Evolutionary conservation across 176 grass and related monocot genomes (phyloP).

Genomic region (Puccinellia tenuiflora): DNA sequence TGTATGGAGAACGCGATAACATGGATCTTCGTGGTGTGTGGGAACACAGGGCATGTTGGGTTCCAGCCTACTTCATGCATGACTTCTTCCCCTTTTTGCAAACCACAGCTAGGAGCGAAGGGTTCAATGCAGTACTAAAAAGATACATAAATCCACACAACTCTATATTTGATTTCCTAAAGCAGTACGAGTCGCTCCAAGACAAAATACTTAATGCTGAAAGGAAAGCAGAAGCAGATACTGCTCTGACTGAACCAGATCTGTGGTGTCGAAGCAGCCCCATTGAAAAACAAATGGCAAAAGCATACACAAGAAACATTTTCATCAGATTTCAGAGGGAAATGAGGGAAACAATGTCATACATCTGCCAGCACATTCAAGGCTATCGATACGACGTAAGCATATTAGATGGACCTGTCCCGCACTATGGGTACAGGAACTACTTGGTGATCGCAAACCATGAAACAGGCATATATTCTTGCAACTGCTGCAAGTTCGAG

Average conservation of each 20-base stretch:
- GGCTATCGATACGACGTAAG: background rate
- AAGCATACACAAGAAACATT: background rate
- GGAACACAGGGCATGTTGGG: too few species aligned
- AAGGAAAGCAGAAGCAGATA: background rate
- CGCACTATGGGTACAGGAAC: background rate
- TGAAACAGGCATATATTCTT: background rate
- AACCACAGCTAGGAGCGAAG: too few species aligned
- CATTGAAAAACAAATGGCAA: background rate
- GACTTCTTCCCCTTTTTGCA: too few species aligned
- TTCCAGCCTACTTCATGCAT: too few species aligned
- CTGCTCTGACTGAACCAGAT: background rate
- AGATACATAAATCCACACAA: background rate
- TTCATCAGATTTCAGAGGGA: background rate
- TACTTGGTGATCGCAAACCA: background rate
- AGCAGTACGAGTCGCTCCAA: background rate
- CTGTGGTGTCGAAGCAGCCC: background rate
- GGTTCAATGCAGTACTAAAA: background rate
- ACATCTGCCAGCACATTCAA: background rate
- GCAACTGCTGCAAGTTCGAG: background rate
- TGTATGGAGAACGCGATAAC: too few species aligned
- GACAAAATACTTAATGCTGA: background rate
- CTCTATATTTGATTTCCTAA: background rate
- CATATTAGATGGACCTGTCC: background rate
- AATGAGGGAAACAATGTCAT: background rate
- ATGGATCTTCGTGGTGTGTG: too few species aligned